phyloP scores from a whole-genome alignment of 192 early-diverging fungal species.

The Irineochytrium annulatum region DNA sequence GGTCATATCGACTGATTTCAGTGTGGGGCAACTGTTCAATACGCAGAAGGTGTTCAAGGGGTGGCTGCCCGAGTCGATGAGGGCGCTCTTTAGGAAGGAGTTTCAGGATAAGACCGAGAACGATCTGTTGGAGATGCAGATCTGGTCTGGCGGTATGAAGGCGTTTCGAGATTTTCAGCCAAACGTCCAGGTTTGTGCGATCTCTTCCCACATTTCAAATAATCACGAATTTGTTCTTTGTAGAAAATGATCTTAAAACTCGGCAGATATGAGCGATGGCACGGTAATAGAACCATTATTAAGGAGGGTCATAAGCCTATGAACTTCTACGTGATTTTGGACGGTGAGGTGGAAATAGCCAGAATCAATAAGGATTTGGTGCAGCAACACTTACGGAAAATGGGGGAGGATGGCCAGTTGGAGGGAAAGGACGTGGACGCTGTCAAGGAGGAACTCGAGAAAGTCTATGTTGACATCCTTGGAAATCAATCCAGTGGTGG shows the following conservation, averaged over 20 bases:
- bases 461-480: constrained; percentile 26
- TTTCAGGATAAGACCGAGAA: constrained; percentile 9
- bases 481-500: constrained; percentile 33
- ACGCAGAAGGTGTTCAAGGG: constrained; percentile 33
- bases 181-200: not conserved
- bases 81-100: constrained; percentile 30
- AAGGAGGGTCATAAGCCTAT: constrained; percentile 28
- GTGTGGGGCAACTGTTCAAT: constrained; percentile 32
- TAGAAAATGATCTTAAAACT: constrained; percentile 24
- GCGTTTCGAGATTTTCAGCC: constrained; percentile 5
- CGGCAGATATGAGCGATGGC: constrained; percentile 34
- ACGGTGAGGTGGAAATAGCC: constrained; percentile 39
- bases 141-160: constrained; percentile 6
- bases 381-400: not conserved
- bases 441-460: constrained; percentile 1
- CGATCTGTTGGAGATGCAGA: constrained; percentile 31
- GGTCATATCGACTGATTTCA: constrained; percentile 26
- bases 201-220: not conserved
- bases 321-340: constrained; percentile 35
- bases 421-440: not conserved
- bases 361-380: constrained; percentile 27
- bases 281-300: constrained; percentile 24
- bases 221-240: constrained; percentile 14
- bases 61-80: constrained; percentile 28
- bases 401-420: not conserved